A percentile compares a stretch with the other conserved stretches of the same genome.
phyloP scores from a whole-genome alignment of 495 filamentous ascomycete genomes.

The Polyplosphaeria fusca region DNA sequence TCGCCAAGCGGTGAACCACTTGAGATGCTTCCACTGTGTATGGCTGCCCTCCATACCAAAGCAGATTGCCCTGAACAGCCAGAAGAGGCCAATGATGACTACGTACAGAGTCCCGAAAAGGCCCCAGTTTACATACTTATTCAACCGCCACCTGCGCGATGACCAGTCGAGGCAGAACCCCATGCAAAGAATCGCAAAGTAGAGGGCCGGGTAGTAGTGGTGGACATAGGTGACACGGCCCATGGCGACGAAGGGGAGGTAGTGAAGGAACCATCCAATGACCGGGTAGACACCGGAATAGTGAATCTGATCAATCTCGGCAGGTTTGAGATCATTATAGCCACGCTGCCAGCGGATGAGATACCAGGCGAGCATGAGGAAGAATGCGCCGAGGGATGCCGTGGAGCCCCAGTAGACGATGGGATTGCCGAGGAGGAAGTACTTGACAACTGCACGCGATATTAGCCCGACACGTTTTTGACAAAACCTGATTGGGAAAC shows the following conservation, averaged over 20 bases:
- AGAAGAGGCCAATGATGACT: slow-evolving; percentile 71
- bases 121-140: slow-evolving; percentile 56
- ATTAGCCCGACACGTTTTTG: slow-evolving; percentile 16
- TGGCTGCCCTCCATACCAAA: slow-evolving; percentile 90
- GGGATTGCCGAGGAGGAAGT: slow-evolving; percentile 96
- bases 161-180: slow-evolving; percentile 89
- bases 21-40: slow-evolving; percentile 83
- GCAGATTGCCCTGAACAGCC: slow-evolving; percentile 88
- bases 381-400: slow-evolving; percentile 68
- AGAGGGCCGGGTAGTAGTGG: slow-evolving; percentile 98
- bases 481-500: neutral
- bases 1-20: slow-evolving; percentile 75
- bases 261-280: slow-evolving; percentile 93
- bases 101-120: slow-evolving; percentile 71
- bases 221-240: slow-evolving; percentile 98
- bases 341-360: slow-evolving; percentile 94
- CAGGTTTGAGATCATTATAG: slow-evolving; percentile 73
- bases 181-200: slow-evolving; percentile 87
- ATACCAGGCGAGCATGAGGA: slow-evolving; percentile 73
- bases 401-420: slow-evolving; percentile 95
- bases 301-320: slow-evolving; percentile 87
- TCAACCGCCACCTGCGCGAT: slow-evolving; percentile 59
- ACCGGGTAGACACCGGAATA: slow-evolving; percentile 89
- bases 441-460: slow-evolving; percentile 65
- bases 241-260: slow-evolving; percentile 94